Conservation (phyloP, 495 filamentous ascomycete species). For the Hyaloscypha variabilis region DNA sequence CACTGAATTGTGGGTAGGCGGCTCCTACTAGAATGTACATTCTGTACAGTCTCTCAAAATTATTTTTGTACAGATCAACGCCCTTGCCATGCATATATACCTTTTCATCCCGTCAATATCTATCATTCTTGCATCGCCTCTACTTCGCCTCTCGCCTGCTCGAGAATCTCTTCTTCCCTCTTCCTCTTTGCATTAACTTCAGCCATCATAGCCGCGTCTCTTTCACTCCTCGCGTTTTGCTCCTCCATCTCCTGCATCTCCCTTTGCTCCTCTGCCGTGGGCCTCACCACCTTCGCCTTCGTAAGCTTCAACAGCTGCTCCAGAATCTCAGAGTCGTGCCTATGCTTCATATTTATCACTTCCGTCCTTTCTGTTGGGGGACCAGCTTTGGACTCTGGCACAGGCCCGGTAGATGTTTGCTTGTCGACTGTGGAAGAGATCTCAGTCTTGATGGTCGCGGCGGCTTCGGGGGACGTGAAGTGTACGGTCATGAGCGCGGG, state of each 20-base stretch:
- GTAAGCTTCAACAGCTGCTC: constrained; percentile 68
- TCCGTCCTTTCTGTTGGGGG: constrained; percentile 26
- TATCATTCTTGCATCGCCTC: neutral
- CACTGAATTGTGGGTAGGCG: neutral
- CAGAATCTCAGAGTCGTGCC: constrained; percentile 66
- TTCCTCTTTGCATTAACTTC: constrained; percentile 21
- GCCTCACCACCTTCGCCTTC: constrained; percentile 59
- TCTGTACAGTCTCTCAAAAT: neutral
- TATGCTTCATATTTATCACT: constrained; percentile 66
- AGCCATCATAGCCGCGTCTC: constrained; percentile 8
- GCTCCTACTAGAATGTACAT: neutral
- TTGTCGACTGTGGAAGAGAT: constrained; percentile 28
- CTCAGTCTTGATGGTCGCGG: constrained; percentile 30
- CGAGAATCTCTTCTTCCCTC: constrained; percentile 26
- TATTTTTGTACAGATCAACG: constrained; percentile 10
- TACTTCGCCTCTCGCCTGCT: constrained; percentile 15
- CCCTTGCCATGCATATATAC: constrained; percentile 19
- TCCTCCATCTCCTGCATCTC: constrained; percentile 63
- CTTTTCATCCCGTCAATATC: neutral
- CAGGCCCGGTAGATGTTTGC: constrained; percentile 37
- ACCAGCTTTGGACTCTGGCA: constrained; percentile 34
- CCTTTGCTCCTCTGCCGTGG: constrained; percentile 61
- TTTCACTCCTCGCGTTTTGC: constrained; percentile 45
- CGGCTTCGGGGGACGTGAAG: constrained; percentile 50
- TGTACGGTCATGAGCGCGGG: constrained; percentile 76